Base-by-base conservation (phyloP, 306 rosid species). In the Fragaria nilgerrensis region DNA sequence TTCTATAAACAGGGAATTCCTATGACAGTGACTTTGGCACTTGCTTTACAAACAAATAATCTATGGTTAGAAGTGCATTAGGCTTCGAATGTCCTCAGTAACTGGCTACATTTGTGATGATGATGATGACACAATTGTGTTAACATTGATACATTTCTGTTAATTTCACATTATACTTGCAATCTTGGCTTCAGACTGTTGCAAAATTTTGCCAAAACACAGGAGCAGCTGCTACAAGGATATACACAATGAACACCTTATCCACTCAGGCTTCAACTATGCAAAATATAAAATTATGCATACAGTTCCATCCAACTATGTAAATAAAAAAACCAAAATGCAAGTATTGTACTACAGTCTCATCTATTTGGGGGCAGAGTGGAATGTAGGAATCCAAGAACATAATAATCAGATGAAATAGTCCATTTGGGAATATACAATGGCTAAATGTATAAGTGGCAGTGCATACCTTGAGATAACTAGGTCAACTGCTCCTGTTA, bases 381-480 rank as follows among this genome's bases (percentile, higher is more conserved):
- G 79, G 75, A 77, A 43, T 70, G 62, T 80, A 72, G 79, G 63
- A 82, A 76, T 29, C 66, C 44, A 68, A 37, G 53, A 29, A 79
- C 47, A 70, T 64, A 17, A n/a, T 16, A 22, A 47, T 12, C 32
- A 72, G 47, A 78, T 43, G 48, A 16, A 36, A 49, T 20, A n/a
- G 75, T 36, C 25, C n/a, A 65, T 48, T 34, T 16, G 66, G 64
- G 84, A 72, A 63, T 50, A 71, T 25, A 5, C 22, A 63, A 29
- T 55, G 45, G 58, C 49, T 66, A 39, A 71, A 75, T 37, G 80
- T 65, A 44, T 16, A 6, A 75, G 19, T 4, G 19, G 19, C 53
- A 48, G 49, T 37, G 72, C 87, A 84, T 81, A 87, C 97, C 90
- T 82, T 37, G 45, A 59, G 56, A 66, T 63, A 76, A 83, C 81